Conservation (phyloP, 805 yeast genomes). For the Lipomyces yamadae region DNA sequence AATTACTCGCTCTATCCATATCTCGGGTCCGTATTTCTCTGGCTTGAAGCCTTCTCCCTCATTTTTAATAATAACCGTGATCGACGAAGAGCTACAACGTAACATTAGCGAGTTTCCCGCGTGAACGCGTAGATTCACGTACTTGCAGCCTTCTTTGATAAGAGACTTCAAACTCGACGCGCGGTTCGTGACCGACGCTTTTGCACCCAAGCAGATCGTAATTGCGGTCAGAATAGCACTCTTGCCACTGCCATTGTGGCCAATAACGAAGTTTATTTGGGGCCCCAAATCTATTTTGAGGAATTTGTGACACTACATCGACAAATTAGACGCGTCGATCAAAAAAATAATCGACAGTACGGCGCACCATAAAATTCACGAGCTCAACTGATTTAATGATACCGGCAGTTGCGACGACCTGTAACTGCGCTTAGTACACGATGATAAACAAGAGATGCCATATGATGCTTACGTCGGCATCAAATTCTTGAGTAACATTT, state of each 20-base stretch:
- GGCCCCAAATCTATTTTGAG: conserved; percentile 80
- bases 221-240: conserved; percentile 91
- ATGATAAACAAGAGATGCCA: background rate
- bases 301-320: conserved; percentile 71
- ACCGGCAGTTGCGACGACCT: conserved; percentile 50
- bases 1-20: conserved; percentile 71
- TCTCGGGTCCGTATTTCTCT: conserved; percentile 67
- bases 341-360: conserved; percentile 37
- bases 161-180: conserved; percentile 72
- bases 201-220: conserved; percentile 86
- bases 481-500: background rate
- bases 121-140: conserved; percentile 36
- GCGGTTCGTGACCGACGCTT: conserved; percentile 83
- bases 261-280: conserved; percentile 84
- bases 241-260: conserved; percentile 97
- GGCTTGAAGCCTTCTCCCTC: conserved; percentile 70
- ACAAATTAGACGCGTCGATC: background rate
- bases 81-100: conserved; percentile 53
- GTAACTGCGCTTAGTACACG: background rate
- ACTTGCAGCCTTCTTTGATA: conserved; percentile 74
- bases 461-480: background rate
- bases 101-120: background rate
- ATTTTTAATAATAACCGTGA: conserved; percentile 67
- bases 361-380: conserved; percentile 64
- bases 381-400: conserved; percentile 66